Conservation (phyloP, 1,284 basidiomycete species). For the Phellinidium pouzarii region DNA sequence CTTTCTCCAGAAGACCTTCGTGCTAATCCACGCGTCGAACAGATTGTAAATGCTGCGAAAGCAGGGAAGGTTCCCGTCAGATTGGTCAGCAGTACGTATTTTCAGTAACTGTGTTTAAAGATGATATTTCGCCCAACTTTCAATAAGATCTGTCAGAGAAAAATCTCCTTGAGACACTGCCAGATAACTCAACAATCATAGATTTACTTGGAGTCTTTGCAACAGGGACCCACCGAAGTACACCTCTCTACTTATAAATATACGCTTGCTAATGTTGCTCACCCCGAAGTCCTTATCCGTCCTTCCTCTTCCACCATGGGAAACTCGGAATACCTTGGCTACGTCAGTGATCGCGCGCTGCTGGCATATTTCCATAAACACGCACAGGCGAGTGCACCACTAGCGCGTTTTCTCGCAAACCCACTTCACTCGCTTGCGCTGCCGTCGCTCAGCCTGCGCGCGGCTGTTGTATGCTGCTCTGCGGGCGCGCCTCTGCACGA, state of each 20-base stretch:
- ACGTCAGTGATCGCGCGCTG: constrained; percentile 55
- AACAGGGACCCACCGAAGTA: constrained; percentile 63
- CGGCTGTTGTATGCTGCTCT: constrained; percentile 51
- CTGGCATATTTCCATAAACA: constrained; percentile 57
- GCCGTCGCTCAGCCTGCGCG: constrained; percentile 56
- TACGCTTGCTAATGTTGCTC: constrained; percentile 12
- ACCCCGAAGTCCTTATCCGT: constrained; percentile 41
- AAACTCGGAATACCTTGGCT: constrained; percentile 42
- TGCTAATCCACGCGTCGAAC: constrained; percentile 50
- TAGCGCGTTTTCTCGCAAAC: constrained; percentile 45
- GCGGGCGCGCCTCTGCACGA: constrained; percentile 57
- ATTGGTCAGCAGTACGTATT: constrained; percentile 65
- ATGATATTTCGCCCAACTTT: neutral
- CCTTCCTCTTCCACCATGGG: constrained; percentile 27
- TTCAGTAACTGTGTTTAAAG: neutral
- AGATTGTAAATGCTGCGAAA: constrained; percentile 65
- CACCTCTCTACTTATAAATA: constrained; percentile 16
- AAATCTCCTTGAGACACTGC: constrained; percentile 60
- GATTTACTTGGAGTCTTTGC: constrained; percentile 60
- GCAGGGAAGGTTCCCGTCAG: constrained; percentile 63
- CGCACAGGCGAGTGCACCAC: constrained; percentile 29
- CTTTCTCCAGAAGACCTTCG: constrained; percentile 50
- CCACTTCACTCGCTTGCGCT: constrained; percentile 51
- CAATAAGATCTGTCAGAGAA: constrained; percentile 71
- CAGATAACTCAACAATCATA: constrained; percentile 55